phyloP scores from a whole-genome alignment of 345 rosid species.

The Moricandia arvensis region DNA sequence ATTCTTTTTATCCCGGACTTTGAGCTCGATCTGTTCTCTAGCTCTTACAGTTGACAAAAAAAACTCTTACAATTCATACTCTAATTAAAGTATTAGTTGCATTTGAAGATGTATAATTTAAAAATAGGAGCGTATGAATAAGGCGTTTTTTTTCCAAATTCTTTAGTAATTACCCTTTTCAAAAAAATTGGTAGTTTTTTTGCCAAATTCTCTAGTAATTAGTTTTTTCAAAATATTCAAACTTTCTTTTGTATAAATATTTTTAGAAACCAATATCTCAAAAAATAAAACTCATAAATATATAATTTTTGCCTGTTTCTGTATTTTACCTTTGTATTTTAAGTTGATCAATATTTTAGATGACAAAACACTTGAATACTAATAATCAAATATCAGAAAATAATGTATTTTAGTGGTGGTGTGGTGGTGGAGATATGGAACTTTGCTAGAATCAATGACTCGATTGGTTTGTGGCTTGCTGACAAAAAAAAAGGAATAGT shows the following conservation, averaged over 20 bases:
- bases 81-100: not conserved
- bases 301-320: not conserved
- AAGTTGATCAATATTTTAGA: not conserved
- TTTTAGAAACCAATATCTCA: not conserved
- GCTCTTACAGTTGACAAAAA: not conserved
- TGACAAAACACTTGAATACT: not conserved
- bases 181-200: not conserved
- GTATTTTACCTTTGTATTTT: not conserved
- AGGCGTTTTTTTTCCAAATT: not conserved
- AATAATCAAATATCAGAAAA: not conserved
- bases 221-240: not conserved
- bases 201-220: not conserved
- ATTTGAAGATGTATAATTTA: not conserved
- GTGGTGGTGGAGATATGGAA: slow-evolving; percentile 4
- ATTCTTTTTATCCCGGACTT: not conserved
- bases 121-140: not conserved
- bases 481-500: too few relatives aligned
- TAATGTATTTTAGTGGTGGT: not conserved
- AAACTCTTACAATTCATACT: not conserved
- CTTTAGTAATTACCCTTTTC: not conserved
- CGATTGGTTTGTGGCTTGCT: slow-evolving; percentile 8
- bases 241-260: not conserved
- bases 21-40: not conserved
- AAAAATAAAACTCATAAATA: not conserved
- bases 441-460: slow-evolving; percentile 3